Evolutionary conservation across 495 filamentous ascomycete genomes (phyloP).

Genomic region (Talaromyces adpressus): DNA sequence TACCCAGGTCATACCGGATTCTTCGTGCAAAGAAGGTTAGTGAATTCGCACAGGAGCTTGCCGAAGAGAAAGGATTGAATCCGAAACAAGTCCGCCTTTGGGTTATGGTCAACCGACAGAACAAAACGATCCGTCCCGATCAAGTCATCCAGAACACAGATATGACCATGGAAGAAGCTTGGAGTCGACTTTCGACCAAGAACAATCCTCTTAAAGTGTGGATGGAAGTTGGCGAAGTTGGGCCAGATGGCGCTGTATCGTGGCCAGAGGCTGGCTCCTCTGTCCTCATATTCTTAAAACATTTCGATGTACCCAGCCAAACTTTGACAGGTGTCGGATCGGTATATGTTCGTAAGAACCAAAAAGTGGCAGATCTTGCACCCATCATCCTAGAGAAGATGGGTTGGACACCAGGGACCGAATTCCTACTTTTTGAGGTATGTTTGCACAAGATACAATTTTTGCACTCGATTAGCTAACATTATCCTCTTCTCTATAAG

Average conservation of each 20-base stretch:
- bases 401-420: constrained; percentile 67
- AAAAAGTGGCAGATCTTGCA: constrained; percentile 81
- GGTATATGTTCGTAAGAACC: constrained; percentile 78
- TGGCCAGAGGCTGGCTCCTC: constrained; percentile 60
- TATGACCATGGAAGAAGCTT: constrained; percentile 80
- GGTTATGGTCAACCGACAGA: constrained; percentile 98
- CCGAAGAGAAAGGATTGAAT: constrained; percentile 52
- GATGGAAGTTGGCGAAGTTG: constrained; percentile 66
- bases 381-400: constrained; percentile 74
- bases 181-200: constrained; percentile 59
- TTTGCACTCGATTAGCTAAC: background rate
- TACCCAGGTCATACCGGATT: constrained; percentile 56
- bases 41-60: constrained; percentile 64
- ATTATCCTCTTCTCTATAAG: constrained; percentile 25
- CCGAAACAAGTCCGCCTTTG: constrained; percentile 69
- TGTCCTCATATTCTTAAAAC: constrained; percentile 85
- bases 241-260: constrained; percentile 56
- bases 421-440: constrained; percentile 71
- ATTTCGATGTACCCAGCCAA: constrained; percentile 75
- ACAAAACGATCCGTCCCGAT: constrained; percentile 91
- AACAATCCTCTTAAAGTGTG: constrained; percentile 73
- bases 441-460: constrained; percentile 2
- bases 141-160: constrained; percentile 67
- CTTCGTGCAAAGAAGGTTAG: constrained; percentile 65
- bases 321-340: constrained; percentile 67